Percentiles rank a stretch among this genome's conserved stretches.
These are phyloP conservation scores for Acanthamoeba castellanii DNA, from an alignment of 208 protist species.

Conservation along the genomic window DNA sequence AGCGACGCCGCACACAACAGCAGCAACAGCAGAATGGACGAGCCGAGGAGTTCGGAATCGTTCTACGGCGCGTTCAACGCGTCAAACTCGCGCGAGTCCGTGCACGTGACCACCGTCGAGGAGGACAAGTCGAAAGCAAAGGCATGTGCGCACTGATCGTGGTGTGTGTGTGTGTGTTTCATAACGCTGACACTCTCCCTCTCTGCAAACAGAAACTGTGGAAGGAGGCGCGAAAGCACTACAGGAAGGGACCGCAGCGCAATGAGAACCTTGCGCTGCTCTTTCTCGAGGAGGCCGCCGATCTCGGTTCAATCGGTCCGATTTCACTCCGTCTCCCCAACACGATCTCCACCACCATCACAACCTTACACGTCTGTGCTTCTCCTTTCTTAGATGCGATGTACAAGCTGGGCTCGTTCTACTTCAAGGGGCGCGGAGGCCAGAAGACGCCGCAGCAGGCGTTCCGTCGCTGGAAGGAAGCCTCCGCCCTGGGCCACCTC, in stretches of 20 bases:
- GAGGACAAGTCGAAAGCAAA: conserved; percentile 10
- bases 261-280: neutral
- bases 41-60: neutral
- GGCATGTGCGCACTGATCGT: neutral
- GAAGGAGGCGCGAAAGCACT: conserved; percentile 6
- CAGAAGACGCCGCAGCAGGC: conserved; percentile 13
- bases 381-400: neutral
- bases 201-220: neutral
- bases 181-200: neutral
- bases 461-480: neutral
- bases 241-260: neutral
- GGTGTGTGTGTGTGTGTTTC: neutral
- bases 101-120: neutral
- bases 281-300: conserved; percentile 7
- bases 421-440: conserved; percentile 3
- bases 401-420: conserved; percentile 31
- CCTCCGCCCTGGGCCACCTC: neutral
- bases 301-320: neutral
- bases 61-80: neutral
- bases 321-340: too few species aligned
- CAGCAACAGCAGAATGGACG: neutral
- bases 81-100: neutral
- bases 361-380: neutral
- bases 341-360: neutral
- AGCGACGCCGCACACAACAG: neutral